phyloP scores from a whole-genome alignment of 176 grass and related monocot species.

The Chloris gayana region DNA sequence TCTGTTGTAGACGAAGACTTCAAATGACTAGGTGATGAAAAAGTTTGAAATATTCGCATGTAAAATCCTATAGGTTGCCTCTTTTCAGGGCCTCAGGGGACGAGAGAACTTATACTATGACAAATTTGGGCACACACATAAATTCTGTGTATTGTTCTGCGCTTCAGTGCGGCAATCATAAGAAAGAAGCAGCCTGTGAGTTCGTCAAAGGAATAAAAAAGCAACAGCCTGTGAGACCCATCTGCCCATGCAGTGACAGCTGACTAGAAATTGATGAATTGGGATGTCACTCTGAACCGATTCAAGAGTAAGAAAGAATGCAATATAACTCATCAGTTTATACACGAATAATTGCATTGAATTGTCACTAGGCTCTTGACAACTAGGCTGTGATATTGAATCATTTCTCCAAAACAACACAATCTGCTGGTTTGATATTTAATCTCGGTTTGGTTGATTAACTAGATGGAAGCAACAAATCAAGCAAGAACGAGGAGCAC shows the following conservation, averaged over 20 bases:
- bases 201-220: no score
- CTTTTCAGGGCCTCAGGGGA: no score
- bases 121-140: background rate
- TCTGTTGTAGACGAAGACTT: background rate
- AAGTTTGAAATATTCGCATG: background rate
- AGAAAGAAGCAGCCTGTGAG: background rate
- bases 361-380: background rate
- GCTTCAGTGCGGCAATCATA: background rate
- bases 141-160: background rate
- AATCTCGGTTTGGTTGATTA: background rate
- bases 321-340: background rate
- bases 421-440: background rate
- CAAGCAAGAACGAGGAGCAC: background rate
- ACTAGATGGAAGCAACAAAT: background rate
- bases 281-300: background rate
- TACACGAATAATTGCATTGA: background rate
- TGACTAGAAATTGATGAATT: background rate
- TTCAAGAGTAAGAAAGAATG: background rate
- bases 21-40: background rate
- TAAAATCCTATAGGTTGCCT: background rate
- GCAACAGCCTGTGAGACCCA: background rate
- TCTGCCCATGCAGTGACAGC: background rate
- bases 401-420: background rate
- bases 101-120: background rate
- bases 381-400: background rate